Evolutionary conservation across 495 filamentous ascomycete genomes (phyloP).

Genomic region (Entonaema liquescens): DNA sequence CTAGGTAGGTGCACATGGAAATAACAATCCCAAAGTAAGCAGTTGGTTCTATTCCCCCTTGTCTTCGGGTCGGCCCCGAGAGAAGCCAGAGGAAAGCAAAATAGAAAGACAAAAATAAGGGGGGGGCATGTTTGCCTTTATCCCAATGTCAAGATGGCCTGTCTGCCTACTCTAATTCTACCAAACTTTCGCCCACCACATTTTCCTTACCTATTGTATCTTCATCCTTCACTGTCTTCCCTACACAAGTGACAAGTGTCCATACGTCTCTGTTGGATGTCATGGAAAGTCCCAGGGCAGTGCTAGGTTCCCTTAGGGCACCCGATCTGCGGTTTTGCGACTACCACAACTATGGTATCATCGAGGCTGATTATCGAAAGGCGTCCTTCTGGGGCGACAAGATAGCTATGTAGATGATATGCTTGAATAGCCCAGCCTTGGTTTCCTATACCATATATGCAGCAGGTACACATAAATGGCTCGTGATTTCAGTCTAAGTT

Average conservation of each 20-base stretch:
- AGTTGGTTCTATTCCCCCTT: neutral
- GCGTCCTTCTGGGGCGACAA: conserved; percentile 45
- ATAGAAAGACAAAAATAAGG: neutral
- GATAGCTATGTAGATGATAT: conserved; percentile 48
- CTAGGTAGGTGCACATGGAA: neutral
- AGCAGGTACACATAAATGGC: conserved; percentile 48
- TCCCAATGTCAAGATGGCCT: neutral
- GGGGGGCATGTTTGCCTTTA: neutral
- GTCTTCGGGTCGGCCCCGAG: neutral
- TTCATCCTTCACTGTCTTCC: too few species aligned
- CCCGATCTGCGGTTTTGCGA: neutral
- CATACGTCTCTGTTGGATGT: neutral
- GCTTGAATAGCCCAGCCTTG: conserved; percentile 43
- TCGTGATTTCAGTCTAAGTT: neutral
- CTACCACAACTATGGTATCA: neutral
- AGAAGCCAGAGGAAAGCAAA: too few species aligned
- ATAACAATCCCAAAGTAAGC: neutral
- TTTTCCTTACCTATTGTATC: neutral
- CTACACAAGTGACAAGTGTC: neutral
- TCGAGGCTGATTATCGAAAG: conserved; percentile 39
- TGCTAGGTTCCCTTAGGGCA: too few species aligned
- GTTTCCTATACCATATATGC: conserved; percentile 32
- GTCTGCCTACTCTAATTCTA: neutral
- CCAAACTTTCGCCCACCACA: neutral
- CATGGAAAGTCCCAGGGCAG: neutral